Percentiles rank a stretch among this genome's conserved stretches.
phyloP scores from a whole-genome alignment of 257 asterid species.

The Penstemon eatonii region DNA sequence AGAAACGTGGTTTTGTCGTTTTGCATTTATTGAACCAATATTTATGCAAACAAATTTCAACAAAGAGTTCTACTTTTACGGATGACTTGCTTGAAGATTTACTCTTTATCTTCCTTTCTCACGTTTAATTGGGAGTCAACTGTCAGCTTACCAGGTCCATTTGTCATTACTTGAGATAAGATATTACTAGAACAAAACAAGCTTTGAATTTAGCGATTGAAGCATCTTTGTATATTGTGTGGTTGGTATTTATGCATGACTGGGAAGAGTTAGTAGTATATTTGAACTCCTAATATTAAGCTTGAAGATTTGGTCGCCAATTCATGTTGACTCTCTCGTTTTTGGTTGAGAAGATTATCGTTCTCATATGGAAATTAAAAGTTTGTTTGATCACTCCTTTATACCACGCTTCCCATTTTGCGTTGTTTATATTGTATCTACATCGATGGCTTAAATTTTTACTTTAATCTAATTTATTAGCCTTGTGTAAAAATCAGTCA shows the following conservation, averaged over 20 bases:
- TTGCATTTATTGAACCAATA: neutral
- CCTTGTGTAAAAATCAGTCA: neutral
- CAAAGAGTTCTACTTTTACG: neutral
- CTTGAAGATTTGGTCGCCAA: conserved; percentile 5
- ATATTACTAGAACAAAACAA: neutral
- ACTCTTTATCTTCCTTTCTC: neutral
- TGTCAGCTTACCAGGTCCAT: neutral
- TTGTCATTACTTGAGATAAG: neutral
- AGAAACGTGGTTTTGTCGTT: conserved; percentile 13
- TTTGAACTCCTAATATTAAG: neutral
- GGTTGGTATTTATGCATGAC: neutral
- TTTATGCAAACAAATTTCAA: neutral
- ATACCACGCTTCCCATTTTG: neutral
- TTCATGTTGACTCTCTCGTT: conserved; percentile 3
- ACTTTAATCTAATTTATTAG: neutral
- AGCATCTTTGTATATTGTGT: conserved; percentile 1
- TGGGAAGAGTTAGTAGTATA: neutral
- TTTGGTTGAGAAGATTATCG: too few species aligned
- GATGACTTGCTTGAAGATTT: conserved; percentile 2
- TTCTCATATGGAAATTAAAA: too few species aligned
- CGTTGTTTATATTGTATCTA: neutral
- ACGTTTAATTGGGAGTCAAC: conserved; percentile 8
- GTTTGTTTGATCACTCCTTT: too few species aligned
- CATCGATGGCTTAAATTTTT: neutral
- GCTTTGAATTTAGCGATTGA: neutral